Evolutionary conservation across 2,329 filamentous ascomycete species (phyloP).

Genomic region (Ceratocystis diversiconidia): DNA sequence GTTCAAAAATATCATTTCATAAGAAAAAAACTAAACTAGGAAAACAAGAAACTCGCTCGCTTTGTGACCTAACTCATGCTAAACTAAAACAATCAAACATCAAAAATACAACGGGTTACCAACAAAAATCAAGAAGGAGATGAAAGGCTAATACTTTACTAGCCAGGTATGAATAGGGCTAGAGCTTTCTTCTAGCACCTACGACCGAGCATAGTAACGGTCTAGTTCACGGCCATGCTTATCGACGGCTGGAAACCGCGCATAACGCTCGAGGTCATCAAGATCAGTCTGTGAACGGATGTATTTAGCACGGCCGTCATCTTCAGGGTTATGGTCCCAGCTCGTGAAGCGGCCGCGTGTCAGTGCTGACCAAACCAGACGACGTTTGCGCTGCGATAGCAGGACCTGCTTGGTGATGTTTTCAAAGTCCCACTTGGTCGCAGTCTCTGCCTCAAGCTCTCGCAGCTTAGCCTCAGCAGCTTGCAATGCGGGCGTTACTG

Average conservation of each 20-base stretch:
- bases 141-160: neutral
- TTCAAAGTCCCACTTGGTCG: slow-evolving; percentile 66
- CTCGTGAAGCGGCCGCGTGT: slow-evolving; percentile 60
- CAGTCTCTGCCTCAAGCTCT: slow-evolving; percentile 60
- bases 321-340: slow-evolving; percentile 73
- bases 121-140: neutral
- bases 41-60: slow-evolving; percentile 13
- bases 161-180: neutral
- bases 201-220: slow-evolving; percentile 19
- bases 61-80: neutral
- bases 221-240: slow-evolving; percentile 36
- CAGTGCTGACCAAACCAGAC: slow-evolving; percentile 66
- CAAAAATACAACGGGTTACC: neutral
- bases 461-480: slow-evolving; percentile 38
- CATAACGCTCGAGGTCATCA: slow-evolving; percentile 64
- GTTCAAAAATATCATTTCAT: neutral
- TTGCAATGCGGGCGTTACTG: slow-evolving; percentile 23
- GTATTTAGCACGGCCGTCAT: slow-evolving; percentile 59
- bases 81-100: neutral
- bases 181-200: neutral
- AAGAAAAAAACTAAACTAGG: neutral
- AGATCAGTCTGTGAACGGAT: slow-evolving; percentile 73
- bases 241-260: slow-evolving; percentile 55
- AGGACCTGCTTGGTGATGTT: slow-evolving; percentile 62
- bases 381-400: slow-evolving; percentile 61